Conservation (phyloP, 2,329 filamentous ascomycete genomes). For the Curvularia spicifera region DNA sequence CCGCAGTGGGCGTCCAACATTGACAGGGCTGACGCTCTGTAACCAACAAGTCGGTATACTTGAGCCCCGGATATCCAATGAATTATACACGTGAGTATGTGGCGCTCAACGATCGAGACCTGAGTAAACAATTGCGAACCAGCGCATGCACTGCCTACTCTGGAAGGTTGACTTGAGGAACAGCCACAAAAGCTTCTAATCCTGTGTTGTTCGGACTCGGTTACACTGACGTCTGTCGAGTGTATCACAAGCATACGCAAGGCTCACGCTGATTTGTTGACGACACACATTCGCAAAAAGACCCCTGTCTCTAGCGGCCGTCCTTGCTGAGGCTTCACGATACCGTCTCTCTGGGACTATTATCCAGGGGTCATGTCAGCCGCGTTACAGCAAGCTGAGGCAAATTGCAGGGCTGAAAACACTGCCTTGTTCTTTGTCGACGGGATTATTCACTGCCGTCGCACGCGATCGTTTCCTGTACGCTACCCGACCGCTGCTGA, state of each 20-base stretch:
- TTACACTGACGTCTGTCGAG: conserved; percentile 1
- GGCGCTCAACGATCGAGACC: conserved; percentile 10
- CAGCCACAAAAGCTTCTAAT: conserved; percentile 19
- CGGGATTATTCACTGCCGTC: conserved; percentile 3
- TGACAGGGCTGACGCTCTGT: conserved; percentile 2
- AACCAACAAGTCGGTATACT: conserved; percentile 23
- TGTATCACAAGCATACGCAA: conserved; percentile 1
- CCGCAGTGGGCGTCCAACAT: conserved; percentile 12
- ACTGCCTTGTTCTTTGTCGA: conserved; percentile 10
- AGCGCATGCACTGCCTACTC: background rate
- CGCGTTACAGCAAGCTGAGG: conserved; percentile 14
- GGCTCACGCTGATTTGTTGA: conserved; percentile 13
- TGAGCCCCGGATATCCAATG: conserved; percentile 22
- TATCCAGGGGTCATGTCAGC: conserved; percentile 6
- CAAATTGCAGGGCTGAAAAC: conserved; percentile 11
- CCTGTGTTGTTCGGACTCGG: background rate
- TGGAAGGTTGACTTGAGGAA: conserved; percentile 10
- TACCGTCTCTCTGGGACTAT: conserved; percentile 2
- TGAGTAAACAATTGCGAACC: background rate
- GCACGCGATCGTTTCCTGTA: conserved; percentile 4
- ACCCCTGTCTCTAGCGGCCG: background rate
- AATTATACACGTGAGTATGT: conserved; percentile 27
- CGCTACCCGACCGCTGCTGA: background rate
- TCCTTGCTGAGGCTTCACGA: background rate
- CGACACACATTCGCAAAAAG: background rate